Evolutionary conservation across 805 yeast genomes (phyloP), one percentile per base, ranked within the genome.

Genomic region (Candida piceae): DNA sequence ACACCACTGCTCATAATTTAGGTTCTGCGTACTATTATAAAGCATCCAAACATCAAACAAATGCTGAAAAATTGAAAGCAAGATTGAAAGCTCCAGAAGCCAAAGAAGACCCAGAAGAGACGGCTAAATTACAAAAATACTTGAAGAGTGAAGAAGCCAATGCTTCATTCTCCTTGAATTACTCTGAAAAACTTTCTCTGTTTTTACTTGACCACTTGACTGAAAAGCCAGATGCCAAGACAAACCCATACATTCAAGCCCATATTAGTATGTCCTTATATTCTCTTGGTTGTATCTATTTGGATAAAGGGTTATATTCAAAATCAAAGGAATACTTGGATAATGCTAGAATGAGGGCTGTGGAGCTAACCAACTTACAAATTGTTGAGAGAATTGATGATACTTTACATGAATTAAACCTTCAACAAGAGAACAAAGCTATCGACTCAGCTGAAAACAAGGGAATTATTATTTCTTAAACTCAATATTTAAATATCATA

Each of bases 211-310:
- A 41, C 9, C 38, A 30, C 12, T 28, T 26, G 10, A 39, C 7
- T 5, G 25, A 16, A 15, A 36, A 9, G 30, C 23, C n/a, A 38
- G 36, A 39, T 2, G 28, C 25, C 8, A 29, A 29, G 2, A 32
- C 30, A 6, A 39, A 39, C 17, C 2, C 18, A 7, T 22, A 32
- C 7, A 25, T 41, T 4, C 40, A 45, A 13, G 26, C 55, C 9
- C 46, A 49, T 31, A 26, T 83, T 29, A 93, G 94, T 0, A 66
- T 89, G 55, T 78, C 95, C 0, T 77, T 87, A 0, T 89, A 84
- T 53, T 94, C 96, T 0, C 66, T 85, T 28, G 97, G 96, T 2
- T 94, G 88, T 5, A 70, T 86, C 9, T 70, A 74, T 30, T 60
- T 81, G n/a, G 85, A 84, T 48, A 53, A 66, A 31, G 74, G 80